Conservation (phyloP, 2,329 filamentous ascomycete species). For the Claviceps monticola region DNA sequence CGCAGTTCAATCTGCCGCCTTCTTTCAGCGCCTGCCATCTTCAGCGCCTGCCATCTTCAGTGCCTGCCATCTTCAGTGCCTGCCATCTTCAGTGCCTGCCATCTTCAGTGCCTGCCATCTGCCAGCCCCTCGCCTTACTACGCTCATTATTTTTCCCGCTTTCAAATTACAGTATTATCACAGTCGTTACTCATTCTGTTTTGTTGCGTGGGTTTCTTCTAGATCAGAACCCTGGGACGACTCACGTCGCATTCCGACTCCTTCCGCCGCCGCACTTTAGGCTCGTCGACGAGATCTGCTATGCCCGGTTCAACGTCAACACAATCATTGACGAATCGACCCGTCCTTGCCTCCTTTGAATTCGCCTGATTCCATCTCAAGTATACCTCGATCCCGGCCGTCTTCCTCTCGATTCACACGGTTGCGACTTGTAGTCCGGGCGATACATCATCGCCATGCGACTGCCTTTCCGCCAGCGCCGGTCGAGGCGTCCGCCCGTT, state of each 20-base stretch:
- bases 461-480: constrained; percentile 29
- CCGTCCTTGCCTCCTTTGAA: background rate
- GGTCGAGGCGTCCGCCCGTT: constrained; percentile 23
- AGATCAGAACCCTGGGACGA: too few relatives aligned
- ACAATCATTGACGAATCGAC: constrained; percentile 1
- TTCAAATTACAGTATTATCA: background rate
- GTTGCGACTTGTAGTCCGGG: constrained; percentile 2
- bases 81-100: constrained; percentile 2
- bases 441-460: constrained; percentile 29
- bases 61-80: background rate
- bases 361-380: background rate
- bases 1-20: constrained; percentile 1
- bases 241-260: background rate
- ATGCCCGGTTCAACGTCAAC: constrained; percentile 3
- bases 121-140: constrained; percentile 5
- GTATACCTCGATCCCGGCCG: background rate
- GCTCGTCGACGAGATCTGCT: constrained; percentile 1
- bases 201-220: background rate
- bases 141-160: constrained; percentile 8
- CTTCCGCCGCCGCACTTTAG: background rate
- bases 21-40: background rate
- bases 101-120: constrained; percentile 1
- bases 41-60: background rate
- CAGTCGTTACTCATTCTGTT: background rate
- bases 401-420: background rate